Percentiles rank a stretch among this genome's conserved stretches.
Conservation (phyloP, 768 basidiomycete genomes). For the Tulasnella sp. region DNA sequence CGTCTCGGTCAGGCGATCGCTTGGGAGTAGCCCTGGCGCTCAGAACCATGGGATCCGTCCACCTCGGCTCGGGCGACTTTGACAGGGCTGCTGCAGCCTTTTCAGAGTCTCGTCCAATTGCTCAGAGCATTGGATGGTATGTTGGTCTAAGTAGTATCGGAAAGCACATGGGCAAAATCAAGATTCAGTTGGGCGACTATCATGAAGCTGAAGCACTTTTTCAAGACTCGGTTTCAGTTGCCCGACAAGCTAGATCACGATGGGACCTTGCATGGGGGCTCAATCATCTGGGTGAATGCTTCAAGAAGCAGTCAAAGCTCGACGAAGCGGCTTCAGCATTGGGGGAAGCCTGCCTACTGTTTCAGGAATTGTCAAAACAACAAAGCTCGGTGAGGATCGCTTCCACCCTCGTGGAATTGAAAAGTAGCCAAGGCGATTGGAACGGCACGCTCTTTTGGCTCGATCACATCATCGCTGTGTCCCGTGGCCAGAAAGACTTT, state of each 20-base stretch:
- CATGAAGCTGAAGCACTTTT: not conserved
- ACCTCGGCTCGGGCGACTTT: not conserved
- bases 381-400: not conserved
- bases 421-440: not conserved
- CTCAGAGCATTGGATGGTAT: not conserved
- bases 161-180: not conserved
- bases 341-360: not conserved
- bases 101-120: not conserved
- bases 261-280: not conserved
- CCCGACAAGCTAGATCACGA: not conserved
- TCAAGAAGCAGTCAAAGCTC: not conserved
- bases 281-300: not conserved
- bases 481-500: not conserved
- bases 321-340: not conserved
- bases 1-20: not conserved
- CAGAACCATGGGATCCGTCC: not conserved
- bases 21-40: not conserved
- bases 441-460: not conserved
- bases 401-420: not conserved
- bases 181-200: not conserved
- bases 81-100: not conserved
- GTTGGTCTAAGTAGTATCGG: not conserved
- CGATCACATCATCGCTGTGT: not conserved
- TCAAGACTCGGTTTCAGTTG: slow-evolving; percentile 1
- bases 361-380: not conserved